These are phyloP conservation scores for Eleusine coracana DNA, from an alignment of 176 grass and related monocot species.

Conservation along the genomic window DNA sequence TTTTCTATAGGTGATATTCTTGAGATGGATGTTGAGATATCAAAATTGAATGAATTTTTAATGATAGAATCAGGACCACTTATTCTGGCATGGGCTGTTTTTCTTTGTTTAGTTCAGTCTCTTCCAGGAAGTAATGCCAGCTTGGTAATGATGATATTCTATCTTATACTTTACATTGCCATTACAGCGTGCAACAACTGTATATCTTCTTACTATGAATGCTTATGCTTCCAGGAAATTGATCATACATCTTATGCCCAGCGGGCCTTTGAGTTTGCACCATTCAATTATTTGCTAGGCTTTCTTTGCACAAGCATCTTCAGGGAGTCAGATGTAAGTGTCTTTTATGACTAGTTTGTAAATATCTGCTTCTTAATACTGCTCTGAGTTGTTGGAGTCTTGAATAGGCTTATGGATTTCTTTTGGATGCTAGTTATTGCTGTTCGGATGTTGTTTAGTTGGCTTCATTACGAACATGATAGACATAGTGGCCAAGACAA, in stretches of 20 bases:
- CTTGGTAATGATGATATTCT: constrained; percentile 49
- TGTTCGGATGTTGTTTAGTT: constrained; percentile 15
- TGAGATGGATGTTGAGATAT: constrained; percentile 85
- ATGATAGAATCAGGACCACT: constrained; percentile 79
- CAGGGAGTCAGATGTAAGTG: constrained; percentile 86
- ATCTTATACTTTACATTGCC: constrained; percentile 4
- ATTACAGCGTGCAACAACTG: not conserved
- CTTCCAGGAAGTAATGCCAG: constrained; percentile 64
- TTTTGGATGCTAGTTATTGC: constrained; percentile 10
- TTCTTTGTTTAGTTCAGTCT: constrained; percentile 74
- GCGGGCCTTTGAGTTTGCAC: constrained; percentile 64
- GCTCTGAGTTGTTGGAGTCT: not conserved
- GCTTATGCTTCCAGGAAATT: constrained; percentile 67
- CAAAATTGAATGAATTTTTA: constrained; percentile 67
- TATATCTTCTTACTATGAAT: constrained; percentile 38
- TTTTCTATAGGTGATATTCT: constrained; percentile 85
- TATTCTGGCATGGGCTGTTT: constrained; percentile 84
- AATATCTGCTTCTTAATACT: constrained; percentile 8
- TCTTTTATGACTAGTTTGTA: not conserved
- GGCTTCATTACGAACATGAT: not conserved
- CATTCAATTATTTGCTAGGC: constrained; percentile 77
- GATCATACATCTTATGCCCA: constrained; percentile 80
- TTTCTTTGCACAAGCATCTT: constrained; percentile 68
- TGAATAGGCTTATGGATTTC: not conserved
- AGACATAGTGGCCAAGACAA: not conserved